Conservation (phyloP, 2,329 filamentous ascomycete genomes). For the Fusarium falciforme region DNA sequence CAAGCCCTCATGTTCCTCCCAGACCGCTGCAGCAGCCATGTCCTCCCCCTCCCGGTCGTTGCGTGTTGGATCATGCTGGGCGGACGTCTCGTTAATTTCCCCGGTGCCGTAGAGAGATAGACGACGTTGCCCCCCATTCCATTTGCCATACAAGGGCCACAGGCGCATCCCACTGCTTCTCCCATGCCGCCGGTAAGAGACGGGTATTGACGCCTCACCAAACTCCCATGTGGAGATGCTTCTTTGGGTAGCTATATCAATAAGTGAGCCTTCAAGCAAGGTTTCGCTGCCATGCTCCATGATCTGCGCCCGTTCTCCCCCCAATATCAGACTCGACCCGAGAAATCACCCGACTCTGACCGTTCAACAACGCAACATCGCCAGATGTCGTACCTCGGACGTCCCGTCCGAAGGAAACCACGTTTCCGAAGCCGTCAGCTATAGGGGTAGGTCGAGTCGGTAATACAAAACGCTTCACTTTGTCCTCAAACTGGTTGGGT, state of each 20-base stretch:
- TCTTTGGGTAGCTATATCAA: background rate
- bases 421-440: background rate
- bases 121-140: background rate
- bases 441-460: slow-evolving; percentile 8
- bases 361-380: slow-evolving; percentile 20
- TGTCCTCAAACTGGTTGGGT: slow-evolving; percentile 15
- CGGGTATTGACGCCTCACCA: slow-evolving; percentile 18
- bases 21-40: background rate
- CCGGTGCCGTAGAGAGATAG: background rate
- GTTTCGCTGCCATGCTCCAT: background rate
- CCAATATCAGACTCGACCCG: slow-evolving; percentile 18
- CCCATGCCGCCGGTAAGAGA: slow-evolving; percentile 22
- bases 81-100: background rate
- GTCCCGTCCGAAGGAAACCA: background rate
- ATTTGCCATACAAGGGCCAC: background rate
- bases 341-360: slow-evolving; percentile 19
- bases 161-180: background rate
- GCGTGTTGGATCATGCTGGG: background rate
- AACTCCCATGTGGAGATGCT: background rate
- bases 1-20: background rate
- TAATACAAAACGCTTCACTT: slow-evolving; percentile 19
- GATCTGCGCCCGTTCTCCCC: background rate
- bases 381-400: slow-evolving; percentile 24
- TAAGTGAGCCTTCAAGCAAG: background rate
- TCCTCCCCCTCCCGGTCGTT: background rate